Conservation (phyloP, 257 asterid genomes). For the Solanum arcanum region DNA sequence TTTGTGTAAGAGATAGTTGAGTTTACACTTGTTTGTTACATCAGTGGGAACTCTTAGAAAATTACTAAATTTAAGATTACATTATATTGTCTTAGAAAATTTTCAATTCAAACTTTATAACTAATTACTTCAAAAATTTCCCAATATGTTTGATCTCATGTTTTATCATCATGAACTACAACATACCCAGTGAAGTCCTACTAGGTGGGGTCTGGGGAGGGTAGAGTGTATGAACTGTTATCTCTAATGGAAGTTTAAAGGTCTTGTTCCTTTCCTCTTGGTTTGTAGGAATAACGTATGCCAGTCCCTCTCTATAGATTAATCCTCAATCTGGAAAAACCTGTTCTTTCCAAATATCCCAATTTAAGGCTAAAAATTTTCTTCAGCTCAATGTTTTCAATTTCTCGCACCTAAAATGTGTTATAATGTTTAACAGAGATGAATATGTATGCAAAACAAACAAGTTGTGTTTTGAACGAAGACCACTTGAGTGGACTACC, state of each 20-base stretch:
- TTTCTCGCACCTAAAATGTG: neutral
- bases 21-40: neutral
- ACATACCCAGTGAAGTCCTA: neutral
- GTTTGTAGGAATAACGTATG: neutral
- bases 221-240: neutral
- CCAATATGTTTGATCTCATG: neutral
- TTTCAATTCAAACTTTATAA: neutral
- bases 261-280: neutral
- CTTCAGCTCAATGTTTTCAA: neutral
- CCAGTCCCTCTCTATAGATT: neutral
- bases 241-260: neutral
- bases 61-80: neutral
- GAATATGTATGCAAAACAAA: neutral
- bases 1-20: neutral
- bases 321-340: neutral
- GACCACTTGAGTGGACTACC: constrained; percentile 17
- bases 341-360: neutral
- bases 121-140: neutral
- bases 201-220: neutral
- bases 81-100: neutral
- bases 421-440: neutral
- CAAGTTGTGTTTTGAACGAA: neutral
- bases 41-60: neutral
- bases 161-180: neutral
- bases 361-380: neutral